These are phyloP conservation scores for Mucor piriformis DNA, from an alignment of 371 early-diverging fungal species.

Conservation along the genomic window DNA sequence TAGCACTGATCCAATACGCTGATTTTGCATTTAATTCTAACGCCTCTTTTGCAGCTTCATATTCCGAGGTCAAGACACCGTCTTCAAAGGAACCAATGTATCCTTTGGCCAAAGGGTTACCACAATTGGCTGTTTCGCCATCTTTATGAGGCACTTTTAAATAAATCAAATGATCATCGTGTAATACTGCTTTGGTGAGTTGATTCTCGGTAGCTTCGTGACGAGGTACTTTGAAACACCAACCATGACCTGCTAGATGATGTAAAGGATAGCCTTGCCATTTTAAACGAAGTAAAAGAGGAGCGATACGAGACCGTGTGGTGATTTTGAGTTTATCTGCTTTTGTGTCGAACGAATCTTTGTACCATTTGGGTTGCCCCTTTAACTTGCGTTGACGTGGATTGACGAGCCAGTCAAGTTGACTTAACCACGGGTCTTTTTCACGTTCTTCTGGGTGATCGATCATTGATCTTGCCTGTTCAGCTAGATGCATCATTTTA, in stretches of 20 bases:
- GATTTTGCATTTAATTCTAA: conserved; percentile 78
- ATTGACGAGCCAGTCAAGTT: conserved; percentile 82
- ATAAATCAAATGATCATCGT: conserved; percentile 56
- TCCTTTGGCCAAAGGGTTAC: conserved; percentile 85
- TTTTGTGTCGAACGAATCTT: conserved; percentile 73
- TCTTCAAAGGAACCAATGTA: conserved; percentile 81
- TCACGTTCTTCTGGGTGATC: conserved; percentile 35
- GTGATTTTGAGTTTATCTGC: conserved; percentile 63
- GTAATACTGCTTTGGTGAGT: conserved; percentile 20
- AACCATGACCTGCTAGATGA: conserved; percentile 67
- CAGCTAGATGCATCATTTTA: conserved; percentile 67
- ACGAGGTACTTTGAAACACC: conserved; percentile 75
- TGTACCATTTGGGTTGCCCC: conserved; percentile 88
- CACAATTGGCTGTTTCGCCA: conserved; percentile 82
- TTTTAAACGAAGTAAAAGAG: conserved; percentile 79
- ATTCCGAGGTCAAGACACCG: conserved; percentile 74
- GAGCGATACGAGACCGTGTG: conserved; percentile 75
- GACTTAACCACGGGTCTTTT: conserved; percentile 84
- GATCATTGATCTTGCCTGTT: conserved; percentile 59
- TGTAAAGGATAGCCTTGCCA: conserved; percentile 89
- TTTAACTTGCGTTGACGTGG: conserved; percentile 56
- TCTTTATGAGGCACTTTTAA: conserved; percentile 87
- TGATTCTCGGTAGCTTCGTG: conserved; percentile 10
- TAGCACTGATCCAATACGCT: conserved; percentile 91
- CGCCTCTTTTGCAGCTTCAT: conserved; percentile 77